Percentiles rank a stretch among this genome's conserved stretches.
phyloP scores from a whole-genome alignment of 2,329 filamentous ascomycete genomes.

The Colletotrichum sp. region DNA sequence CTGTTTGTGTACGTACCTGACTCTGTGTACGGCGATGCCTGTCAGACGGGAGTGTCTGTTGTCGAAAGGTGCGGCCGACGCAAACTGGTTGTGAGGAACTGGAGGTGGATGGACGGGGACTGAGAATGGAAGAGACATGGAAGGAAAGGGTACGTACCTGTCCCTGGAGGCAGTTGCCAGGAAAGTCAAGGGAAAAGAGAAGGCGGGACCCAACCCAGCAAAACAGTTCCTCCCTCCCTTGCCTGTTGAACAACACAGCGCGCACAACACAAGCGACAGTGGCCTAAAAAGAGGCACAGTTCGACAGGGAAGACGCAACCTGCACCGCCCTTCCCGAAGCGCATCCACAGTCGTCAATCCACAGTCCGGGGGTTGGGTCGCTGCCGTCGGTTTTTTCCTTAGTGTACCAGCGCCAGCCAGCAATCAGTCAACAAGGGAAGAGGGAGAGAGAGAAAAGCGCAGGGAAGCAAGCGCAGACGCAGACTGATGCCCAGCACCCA shows the following conservation, averaged over 20 bases:
- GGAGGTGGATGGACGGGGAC: not conserved
- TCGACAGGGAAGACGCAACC: not conserved
- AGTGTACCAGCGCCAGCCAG: not conserved
- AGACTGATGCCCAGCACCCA: not conserved
- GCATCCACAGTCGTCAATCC: not conserved
- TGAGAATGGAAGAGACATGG: not conserved
- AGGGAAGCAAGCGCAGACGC: not conserved
- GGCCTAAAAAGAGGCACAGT: not conserved
- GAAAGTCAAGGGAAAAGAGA: not conserved
- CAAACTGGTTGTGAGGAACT: not conserved
- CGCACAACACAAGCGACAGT: not conserved
- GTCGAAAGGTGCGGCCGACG: not conserved
- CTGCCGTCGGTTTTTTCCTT: not conserved
- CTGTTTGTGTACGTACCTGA: not conserved
- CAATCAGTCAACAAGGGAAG: not conserved
- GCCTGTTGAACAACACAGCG: not conserved
- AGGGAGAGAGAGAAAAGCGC: not conserved
- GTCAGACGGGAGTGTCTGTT: not conserved
- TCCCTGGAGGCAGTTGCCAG: not conserved
- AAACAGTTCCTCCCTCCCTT: not conserved
- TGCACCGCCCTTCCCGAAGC: conserved; percentile 11
- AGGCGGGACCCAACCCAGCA: not conserved
- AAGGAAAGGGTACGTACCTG: not conserved
- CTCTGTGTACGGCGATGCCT: not conserved
- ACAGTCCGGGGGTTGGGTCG: not conserved